A percentile compares a stretch with the other conserved stretches of the same genome.
phyloP scores from a whole-genome alignment of 2,329 filamentous ascomycete genomes.

The Cercospora beticola region DNA sequence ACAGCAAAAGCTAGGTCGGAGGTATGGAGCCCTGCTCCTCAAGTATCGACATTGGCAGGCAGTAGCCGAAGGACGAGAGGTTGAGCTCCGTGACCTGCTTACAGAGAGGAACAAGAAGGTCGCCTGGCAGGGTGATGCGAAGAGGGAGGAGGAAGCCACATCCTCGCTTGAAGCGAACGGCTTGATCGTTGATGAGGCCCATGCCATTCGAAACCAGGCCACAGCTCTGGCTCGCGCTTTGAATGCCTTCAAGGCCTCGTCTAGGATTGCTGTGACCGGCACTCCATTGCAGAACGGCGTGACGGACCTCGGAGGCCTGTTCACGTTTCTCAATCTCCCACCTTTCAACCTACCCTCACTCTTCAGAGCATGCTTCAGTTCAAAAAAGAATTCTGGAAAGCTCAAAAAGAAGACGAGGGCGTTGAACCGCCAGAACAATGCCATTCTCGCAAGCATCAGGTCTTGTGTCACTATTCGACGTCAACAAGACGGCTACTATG shows the following conservation, averaged over 20 bases:
- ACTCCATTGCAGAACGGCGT: not conserved
- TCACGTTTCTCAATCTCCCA: not conserved
- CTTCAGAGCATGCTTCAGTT: not conserved
- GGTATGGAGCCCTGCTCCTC: not conserved
- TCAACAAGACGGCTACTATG: not conserved
- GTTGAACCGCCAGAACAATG: not conserved
- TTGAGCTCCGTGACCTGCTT: too few relatives aligned
- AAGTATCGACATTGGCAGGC: not conserved
- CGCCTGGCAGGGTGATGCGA: not conserved
- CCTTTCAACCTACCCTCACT: not conserved
- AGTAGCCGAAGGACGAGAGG: not conserved
- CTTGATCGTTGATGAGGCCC: not conserved
- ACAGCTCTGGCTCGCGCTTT: not conserved
- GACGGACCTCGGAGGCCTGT: not conserved
- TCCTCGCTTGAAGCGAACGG: not conserved
- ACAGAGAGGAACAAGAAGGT: not conserved
- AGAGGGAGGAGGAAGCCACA: not conserved
- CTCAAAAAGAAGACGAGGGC: not conserved
- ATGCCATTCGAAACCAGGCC: not conserved
- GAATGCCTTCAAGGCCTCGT: not conserved
- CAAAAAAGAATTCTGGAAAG: not conserved
- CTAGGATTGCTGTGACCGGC: not conserved
- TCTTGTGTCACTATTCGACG: not conserved
- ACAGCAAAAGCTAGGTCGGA: not conserved
- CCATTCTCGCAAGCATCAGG: not conserved